Evolutionary conservation across 345 rosid species (phyloP), one percentile per base, ranked within the genome.

Genomic region (Rubroshorea leprosula): DNA sequence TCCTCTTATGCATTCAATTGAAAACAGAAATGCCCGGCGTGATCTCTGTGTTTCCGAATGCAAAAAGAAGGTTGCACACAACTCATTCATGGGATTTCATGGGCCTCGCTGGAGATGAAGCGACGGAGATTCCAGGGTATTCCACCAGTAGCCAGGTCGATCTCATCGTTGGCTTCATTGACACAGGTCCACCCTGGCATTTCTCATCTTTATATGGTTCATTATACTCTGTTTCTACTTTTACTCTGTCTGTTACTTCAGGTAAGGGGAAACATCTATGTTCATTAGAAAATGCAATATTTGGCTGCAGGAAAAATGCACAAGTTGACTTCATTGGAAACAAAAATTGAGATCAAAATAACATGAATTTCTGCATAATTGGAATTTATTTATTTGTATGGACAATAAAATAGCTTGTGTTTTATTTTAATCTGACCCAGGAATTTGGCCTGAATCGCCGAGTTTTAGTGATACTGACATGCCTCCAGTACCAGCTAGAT

Each of bases 401-500:
- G n/a, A n/a, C n/a, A n/a, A n/a, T n/a, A n/a, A n/a, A n/a, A n/a
- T n/a, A n/a, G n/a, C n/a, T n/a, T n/a, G n/a, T n/a, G n/a, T n/a
- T n/a, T n/a, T n/a, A n/a, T n/a, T n/a, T n/a, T 44, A 5, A 44
- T 44, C 14, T 44, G n/a, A 44, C 1, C 6, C 9, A 86, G 89
- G 87, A 62, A 87, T 86, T 25, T 81, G 90, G 87, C 82, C 88
- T 0, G 90, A 86, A 68, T 78, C 84, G 6, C 44, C 65, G 46
- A 86, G 95, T 71, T 86, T 86, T 23, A 73, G 72, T 14, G 77
- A 70, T 13, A 53, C 49, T 43, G 84, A 83, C 5, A 63, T 43
- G 0, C 83, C 81, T 5, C 80, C 81, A 0, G 62, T 78, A 22
- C 90, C 90, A 0, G 27, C 71, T 0, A 69, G 61, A 6, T 84